Conservation (phyloP, 1,139 yeast species). For the Diutina rugosa region DNA sequence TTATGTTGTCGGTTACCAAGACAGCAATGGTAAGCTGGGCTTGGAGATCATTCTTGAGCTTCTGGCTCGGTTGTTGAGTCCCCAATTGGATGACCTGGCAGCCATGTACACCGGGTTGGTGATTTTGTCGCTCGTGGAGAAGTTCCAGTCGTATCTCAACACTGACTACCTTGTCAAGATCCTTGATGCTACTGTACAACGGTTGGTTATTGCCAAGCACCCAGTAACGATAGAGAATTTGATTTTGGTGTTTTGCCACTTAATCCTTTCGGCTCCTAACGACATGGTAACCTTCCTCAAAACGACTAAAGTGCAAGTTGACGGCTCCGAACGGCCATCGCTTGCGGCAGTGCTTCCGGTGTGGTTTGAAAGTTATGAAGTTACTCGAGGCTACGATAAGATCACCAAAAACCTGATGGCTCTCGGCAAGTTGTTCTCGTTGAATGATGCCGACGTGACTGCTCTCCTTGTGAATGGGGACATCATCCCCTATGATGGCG, state of each 20-base stretch:
- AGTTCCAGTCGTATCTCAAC: conserved; percentile 40
- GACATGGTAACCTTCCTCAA: conserved; percentile 1
- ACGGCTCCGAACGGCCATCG: conserved; percentile 17
- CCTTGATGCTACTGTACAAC: conserved; percentile 56
- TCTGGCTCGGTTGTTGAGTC: conserved; percentile 60
- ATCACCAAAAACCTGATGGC: conserved; percentile 66
- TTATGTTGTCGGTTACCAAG: conserved; percentile 17
- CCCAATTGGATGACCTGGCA: conserved; percentile 65
- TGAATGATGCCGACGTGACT: conserved; percentile 42
- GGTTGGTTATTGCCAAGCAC: conserved; percentile 55
- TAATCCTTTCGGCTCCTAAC: conserved; percentile 44
- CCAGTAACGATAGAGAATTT: conserved; percentile 67
- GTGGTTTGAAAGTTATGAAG: conserved; percentile 78
- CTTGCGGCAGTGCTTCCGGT: conserved; percentile 44
- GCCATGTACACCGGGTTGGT: conserved; percentile 64
- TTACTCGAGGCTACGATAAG: conserved; percentile 65
- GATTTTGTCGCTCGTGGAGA: conserved; percentile 49
- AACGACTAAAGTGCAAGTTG: conserved; percentile 27
- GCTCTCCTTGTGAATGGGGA: conserved; percentile 64
- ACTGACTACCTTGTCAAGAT: conserved; percentile 41
- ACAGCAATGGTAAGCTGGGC: conserved; percentile 22
- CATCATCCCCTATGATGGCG: conserved; percentile 46
- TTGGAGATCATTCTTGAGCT: conserved; percentile 42
- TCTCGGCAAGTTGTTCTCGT: conserved; percentile 46
- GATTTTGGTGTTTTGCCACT: conserved; percentile 61